Evolutionary conservation across 1,284 basidiomycete genomes (phyloP).

Genomic region (Inonotus obliquus): DNA sequence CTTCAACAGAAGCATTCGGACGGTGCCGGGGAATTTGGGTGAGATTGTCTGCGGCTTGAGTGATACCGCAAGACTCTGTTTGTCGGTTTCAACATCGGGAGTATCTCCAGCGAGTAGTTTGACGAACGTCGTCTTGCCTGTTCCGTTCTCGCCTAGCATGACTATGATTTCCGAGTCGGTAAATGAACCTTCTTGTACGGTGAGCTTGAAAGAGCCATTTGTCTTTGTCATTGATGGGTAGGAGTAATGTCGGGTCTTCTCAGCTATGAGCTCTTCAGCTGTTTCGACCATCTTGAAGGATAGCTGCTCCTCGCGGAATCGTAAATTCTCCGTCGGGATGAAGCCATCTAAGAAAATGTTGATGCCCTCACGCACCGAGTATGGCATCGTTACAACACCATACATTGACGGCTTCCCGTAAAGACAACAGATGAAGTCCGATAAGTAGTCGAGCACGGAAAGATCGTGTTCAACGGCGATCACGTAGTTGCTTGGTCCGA

Average conservation of each 20-base stretch:
- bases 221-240: conserved; percentile 97
- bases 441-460: conserved; percentile 94
- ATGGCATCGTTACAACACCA: conserved; percentile 97
- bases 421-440: conserved; percentile 94
- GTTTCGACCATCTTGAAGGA: conserved; percentile 96
- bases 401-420: conserved; percentile 97
- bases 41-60: conserved; percentile 96
- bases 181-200: conserved; percentile 82
- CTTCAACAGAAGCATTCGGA: conserved; percentile 89
- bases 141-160: conserved; percentile 96
- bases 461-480: conserved; percentile 97
- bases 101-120: conserved; percentile 86
- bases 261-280: conserved; percentile 79
- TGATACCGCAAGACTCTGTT: conserved; percentile 77
- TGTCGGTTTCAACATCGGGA: conserved; percentile 81
- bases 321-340: conserved; percentile 96
- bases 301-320: conserved; percentile 91
- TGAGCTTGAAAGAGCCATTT: conserved; percentile 88
- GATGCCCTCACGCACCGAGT: conserved; percentile 96
- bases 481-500: conserved; percentile 82
- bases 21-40: conserved; percentile 91
- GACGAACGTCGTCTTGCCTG: conserved; percentile 96
- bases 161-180: conserved; percentile 97
- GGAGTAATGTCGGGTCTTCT: conserved; percentile 81
- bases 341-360: conserved; percentile 98